Evolutionary conservation across 2,329 filamentous ascomycete genomes (phyloP).

Genomic region (Podosphaera fusca): DNA sequence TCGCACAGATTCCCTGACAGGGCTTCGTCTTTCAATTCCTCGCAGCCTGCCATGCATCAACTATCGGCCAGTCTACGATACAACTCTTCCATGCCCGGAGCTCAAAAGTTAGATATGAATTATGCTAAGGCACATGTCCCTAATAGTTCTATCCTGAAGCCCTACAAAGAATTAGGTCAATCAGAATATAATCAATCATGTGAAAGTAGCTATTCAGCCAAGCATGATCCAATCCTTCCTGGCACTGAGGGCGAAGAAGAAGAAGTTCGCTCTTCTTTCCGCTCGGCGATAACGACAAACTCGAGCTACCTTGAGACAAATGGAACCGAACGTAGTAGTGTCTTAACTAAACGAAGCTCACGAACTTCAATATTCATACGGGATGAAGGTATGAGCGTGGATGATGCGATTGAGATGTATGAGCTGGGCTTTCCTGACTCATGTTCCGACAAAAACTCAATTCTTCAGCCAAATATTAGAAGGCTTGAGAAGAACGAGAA

Average conservation of each 20-base stretch:
- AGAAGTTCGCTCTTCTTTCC: constrained; percentile 31
- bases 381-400: constrained; percentile 35
- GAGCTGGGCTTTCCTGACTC: constrained; percentile 36
- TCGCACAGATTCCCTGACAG: constrained; percentile 8
- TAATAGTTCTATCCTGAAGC: constrained; percentile 9
- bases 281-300: constrained; percentile 34
- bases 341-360: constrained; percentile 58
- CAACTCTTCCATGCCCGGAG: constrained; percentile 13
- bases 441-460: constrained; percentile 19
- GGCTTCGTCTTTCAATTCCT: constrained; percentile 13
- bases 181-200: constrained; percentile 12
- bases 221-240: constrained; percentile 11
- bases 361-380: constrained; percentile 33
- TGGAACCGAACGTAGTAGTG: constrained; percentile 59
- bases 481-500: constrained; percentile 9
- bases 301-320: constrained; percentile 36
- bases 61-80: constrained; percentile 7
- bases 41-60: constrained; percentile 8
- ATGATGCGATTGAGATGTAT: constrained; percentile 50
- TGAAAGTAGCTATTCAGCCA: constrained; percentile 2
- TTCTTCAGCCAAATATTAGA: constrained; percentile 6
- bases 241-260: constrained; percentile 12
- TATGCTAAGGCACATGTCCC: constrained; percentile 14
- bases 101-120: constrained; percentile 12
- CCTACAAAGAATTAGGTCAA: constrained; percentile 6